phyloP scores from a whole-genome alignment of 164 flowering plant genomes.

The Kalanchoe fedtschenkoi region DNA sequence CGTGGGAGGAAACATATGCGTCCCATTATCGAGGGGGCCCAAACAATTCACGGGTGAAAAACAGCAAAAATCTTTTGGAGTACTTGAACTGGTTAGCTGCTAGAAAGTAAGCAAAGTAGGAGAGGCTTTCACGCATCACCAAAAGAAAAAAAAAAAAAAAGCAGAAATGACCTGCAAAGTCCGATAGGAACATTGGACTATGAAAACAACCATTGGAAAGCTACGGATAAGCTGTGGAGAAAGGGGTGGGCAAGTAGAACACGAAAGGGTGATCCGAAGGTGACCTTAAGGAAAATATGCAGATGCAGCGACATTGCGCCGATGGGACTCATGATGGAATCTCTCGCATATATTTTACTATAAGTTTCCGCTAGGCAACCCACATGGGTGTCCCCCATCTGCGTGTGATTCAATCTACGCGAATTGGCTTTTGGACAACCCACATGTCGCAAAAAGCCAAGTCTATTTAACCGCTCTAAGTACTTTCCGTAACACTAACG shows the following conservation, averaged over 20 bases:
- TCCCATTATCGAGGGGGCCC: not conserved
- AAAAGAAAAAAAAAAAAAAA: constrained; percentile 2
- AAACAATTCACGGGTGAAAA: constrained; percentile 25
- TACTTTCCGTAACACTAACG: not conserved
- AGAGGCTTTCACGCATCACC: not conserved
- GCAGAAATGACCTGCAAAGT: not conserved
- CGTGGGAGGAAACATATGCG: not conserved
- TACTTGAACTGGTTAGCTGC: constrained; percentile 3
- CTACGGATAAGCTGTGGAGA: no score
- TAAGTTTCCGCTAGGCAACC: not conserved
- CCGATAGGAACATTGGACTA: not conserved
- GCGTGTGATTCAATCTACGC: not conserved
- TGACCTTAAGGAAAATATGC: not conserved
- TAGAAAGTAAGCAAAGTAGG: not conserved
- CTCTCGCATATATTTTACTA: constrained; percentile 1
- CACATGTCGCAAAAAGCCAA: constrained; percentile 3
- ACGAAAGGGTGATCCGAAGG: not conserved
- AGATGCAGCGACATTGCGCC: not conserved
- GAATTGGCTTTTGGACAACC: not conserved
- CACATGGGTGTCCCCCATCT: constrained; percentile 1
- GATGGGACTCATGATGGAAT: not conserved
- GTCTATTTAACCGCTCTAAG: not conserved
- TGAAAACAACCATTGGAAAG: constrained; percentile 3
- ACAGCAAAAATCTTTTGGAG: constrained; percentile 17
- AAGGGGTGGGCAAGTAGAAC: not conserved